These are phyloP conservation scores for Dendrocalamus sinicus DNA, from an alignment of 176 grass and related monocot species.

Conservation along the genomic window DNA sequence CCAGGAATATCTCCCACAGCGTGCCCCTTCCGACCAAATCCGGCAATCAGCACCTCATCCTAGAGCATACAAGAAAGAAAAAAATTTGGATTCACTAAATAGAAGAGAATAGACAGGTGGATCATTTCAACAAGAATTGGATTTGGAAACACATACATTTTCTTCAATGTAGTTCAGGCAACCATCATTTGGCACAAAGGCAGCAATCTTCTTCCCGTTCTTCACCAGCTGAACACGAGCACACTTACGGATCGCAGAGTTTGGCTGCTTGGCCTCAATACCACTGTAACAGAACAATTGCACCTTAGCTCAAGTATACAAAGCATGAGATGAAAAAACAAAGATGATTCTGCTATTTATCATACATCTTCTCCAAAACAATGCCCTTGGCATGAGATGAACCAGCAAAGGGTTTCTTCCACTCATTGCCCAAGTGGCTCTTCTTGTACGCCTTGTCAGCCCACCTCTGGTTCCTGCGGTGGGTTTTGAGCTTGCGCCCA, in stretches of 20 bases:
- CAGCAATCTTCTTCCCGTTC: slow-evolving; percentile 74
- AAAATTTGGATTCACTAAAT: not conserved
- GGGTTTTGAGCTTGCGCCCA: slow-evolving; percentile 68
- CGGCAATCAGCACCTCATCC: slow-evolving; percentile 74
- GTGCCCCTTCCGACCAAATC: slow-evolving; percentile 63
- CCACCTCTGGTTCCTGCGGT: slow-evolving; percentile 73
- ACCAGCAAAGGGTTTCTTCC: slow-evolving; percentile 73
- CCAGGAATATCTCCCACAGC: slow-evolving; percentile 71
- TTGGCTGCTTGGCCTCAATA: slow-evolving; percentile 74
- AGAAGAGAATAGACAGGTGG: not conserved
- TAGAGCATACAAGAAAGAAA: slow-evolving; percentile 20
- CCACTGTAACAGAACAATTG: slow-evolving; percentile 37
- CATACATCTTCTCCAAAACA: slow-evolving; percentile 72
- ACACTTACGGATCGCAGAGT: slow-evolving; percentile 74
- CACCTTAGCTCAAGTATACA: not conserved
- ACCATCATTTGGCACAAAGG: slow-evolving; percentile 70
- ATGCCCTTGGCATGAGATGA: slow-evolving; percentile 76
- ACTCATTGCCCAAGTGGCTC: slow-evolving; percentile 70
- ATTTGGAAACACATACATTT: slow-evolving; percentile 38
- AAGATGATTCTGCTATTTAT: not conserved
- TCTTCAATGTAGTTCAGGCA: slow-evolving; percentile 66
- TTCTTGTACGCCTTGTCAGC: slow-evolving; percentile 74
- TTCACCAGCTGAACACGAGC: slow-evolving; percentile 70
- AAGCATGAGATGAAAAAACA: not conserved
- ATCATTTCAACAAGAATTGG: not conserved